These are phyloP conservation scores for Cyamopsis tetragonoloba DNA, from an alignment of 306 rosid species.

Conservation along the genomic window DNA sequence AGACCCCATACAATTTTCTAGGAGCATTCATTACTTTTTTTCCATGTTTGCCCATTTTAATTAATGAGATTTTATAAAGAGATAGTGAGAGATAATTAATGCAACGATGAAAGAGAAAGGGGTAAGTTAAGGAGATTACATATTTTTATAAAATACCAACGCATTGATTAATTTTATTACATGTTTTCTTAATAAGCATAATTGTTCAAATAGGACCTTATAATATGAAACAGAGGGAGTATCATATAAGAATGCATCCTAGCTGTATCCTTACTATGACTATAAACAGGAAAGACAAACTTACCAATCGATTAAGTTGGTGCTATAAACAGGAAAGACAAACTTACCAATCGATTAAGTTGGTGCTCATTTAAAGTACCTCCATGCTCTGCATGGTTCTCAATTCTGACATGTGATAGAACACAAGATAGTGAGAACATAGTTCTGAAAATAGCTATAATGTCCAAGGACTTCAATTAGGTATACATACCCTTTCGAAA, in stretches of 20 bases:
- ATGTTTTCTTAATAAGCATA: no score
- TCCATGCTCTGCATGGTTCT: conserved; percentile 98
- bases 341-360: conserved; percentile 89
- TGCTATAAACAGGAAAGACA: conserved; percentile 43
- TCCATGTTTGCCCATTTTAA: no score
- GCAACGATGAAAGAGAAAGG: no score
- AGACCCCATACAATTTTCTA: no score
- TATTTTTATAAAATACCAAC: no score
- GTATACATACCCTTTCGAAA: conserved; percentile 86
- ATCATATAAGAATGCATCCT: background rate
- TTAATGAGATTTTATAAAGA: no score
- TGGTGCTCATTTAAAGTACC: conserved; percentile 98
- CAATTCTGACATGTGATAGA: conserved; percentile 56
- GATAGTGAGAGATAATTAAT: no score
- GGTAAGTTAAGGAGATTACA: no score
- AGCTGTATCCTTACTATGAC: background rate
- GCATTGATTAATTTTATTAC: no score
- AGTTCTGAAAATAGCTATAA: conserved; percentile 16
- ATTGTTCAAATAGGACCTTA: no score
- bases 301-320: conserved; percentile 93
- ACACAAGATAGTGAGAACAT: conserved; percentile 13
- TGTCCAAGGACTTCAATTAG: conserved; percentile 10
- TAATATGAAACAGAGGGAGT: no score
- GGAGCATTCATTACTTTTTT: no score
- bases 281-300: conserved; percentile 31